These are phyloP conservation scores for Pisolithus orientalis DNA, from an alignment of 768 basidiomycete genomes.

Conservation along the genomic window DNA sequence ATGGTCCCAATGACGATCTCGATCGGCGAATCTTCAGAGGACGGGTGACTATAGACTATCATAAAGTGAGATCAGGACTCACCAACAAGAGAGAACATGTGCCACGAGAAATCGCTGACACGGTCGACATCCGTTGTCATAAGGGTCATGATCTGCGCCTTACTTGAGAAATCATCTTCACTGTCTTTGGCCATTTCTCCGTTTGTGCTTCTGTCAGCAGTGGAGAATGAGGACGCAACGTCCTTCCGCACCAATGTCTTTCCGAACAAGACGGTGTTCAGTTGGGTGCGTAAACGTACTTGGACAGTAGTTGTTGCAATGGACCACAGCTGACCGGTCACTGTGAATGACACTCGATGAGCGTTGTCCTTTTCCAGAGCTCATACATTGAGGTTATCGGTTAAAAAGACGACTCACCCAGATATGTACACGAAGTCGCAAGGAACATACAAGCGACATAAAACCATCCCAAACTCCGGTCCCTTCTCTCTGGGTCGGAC, in stretches of 20 bases:
- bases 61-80: constrained; percentile 10
- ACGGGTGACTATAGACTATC: background rate
- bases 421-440: constrained; percentile 35
- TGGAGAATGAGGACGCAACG: constrained; percentile 56
- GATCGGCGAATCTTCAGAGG: constrained; percentile 58
- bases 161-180: constrained; percentile 58
- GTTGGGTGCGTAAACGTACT: constrained; percentile 62
- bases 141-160: constrained; percentile 85
- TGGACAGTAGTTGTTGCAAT: constrained; percentile 64
- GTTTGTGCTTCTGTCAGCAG: constrained; percentile 20
- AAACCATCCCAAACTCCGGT: constrained; percentile 70
- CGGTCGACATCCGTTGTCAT: constrained; percentile 95
- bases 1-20: constrained; percentile 69
- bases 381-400: background rate
- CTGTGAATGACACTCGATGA: constrained; percentile 27
- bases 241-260: constrained; percentile 87
- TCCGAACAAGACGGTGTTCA: constrained; percentile 79
- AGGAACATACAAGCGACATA: constrained; percentile 49
- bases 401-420: constrained; percentile 29
- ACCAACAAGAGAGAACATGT: constrained; percentile 72
- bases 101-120: constrained; percentile 79
- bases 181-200: constrained; percentile 15
- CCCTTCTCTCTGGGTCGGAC: constrained; percentile 46
- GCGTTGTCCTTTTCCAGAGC: background rate
- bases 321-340: constrained; percentile 67